phyloP scores from a whole-genome alignment of 352 stramenopile genomes.

The Aphanomyces stellatus region DNA sequence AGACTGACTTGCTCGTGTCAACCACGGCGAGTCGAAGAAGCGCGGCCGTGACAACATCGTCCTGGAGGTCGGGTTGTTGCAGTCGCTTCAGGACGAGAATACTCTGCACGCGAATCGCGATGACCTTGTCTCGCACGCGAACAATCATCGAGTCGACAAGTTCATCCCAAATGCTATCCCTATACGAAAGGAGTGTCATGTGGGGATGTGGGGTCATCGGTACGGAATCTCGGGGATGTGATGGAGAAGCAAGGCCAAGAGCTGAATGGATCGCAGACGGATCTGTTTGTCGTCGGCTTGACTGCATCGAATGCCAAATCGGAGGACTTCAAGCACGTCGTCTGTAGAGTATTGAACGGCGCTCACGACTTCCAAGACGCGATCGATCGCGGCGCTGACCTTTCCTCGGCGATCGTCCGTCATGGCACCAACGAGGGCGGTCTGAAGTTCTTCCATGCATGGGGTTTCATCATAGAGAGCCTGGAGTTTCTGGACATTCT shows the following conservation, averaged over 20 bases:
- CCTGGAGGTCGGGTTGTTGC: constrained; percentile 32
- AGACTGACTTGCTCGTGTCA: constrained; percentile 59
- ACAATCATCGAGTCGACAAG: constrained; percentile 37
- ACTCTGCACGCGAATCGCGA: constrained; percentile 45
- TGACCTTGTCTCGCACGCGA: constrained; percentile 55
- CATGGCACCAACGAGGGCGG: constrained; percentile 39
- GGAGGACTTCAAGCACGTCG: constrained; percentile 37
- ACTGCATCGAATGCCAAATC: constrained; percentile 32
- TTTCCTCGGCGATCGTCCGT: constrained; percentile 37
- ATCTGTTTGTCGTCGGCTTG: constrained; percentile 52
- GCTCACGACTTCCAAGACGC: constrained; percentile 19
- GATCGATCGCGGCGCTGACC: constrained; percentile 29
- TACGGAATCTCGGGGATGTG: constrained; percentile 47
- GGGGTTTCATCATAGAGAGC: constrained; percentile 22
- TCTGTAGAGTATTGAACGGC: constrained; percentile 34
- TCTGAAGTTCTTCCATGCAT: constrained; percentile 57
- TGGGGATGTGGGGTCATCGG: neutral
- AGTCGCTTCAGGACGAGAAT: constrained; percentile 52
- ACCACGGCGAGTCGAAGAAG: constrained; percentile 53
- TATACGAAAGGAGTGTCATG: constrained; percentile 15
- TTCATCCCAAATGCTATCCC: constrained; percentile 30
- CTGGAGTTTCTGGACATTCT: constrained; percentile 45
- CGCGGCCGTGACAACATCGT: constrained; percentile 37
- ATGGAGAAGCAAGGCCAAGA: constrained; percentile 53
- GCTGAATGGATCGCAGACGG: constrained; percentile 44